Evolutionary conservation across 495 filamentous ascomycete species (phyloP).

Genomic region (Penicillium lagena): DNA sequence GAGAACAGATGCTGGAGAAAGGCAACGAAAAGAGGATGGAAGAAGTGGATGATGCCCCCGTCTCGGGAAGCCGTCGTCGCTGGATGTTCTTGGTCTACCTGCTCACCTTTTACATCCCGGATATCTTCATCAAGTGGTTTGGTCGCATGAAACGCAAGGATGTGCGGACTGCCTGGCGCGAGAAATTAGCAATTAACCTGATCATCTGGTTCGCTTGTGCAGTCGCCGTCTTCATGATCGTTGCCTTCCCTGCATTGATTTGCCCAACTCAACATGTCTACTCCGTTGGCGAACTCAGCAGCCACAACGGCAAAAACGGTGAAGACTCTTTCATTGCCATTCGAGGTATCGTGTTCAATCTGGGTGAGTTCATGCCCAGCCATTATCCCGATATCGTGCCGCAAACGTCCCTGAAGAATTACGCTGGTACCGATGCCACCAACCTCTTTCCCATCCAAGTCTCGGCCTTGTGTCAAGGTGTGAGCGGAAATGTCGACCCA

Average conservation of each 20-base stretch:
- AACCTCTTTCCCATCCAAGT: slow-evolving; percentile 91
- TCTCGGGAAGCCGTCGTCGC: slow-evolving; percentile 77
- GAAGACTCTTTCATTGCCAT: slow-evolving; percentile 65
- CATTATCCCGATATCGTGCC: slow-evolving; percentile 80
- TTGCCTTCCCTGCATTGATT: slow-evolving; percentile 79
- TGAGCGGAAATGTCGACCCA: slow-evolving; percentile 56
- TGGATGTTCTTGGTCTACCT: slow-evolving; percentile 87
- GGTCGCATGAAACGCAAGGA: slow-evolving; percentile 91
- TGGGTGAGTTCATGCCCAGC: slow-evolving; percentile 62
- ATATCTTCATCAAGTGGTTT: slow-evolving; percentile 70
- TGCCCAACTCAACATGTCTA: slow-evolving; percentile 89
- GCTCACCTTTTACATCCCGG: slow-evolving; percentile 81
- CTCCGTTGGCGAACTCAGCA: slow-evolving; percentile 68
- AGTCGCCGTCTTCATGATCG: slow-evolving; percentile 78
- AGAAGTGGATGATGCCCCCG: slow-evolving; percentile 77
- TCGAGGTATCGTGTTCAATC: slow-evolving; percentile 83
- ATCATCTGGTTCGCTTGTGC: slow-evolving; percentile 89
- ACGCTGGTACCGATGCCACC: slow-evolving; percentile 81
- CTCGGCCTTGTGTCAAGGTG: slow-evolving; percentile 80
- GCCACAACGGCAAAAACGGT: slow-evolving; percentile 66
- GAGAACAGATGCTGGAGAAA: slow-evolving; percentile 88
- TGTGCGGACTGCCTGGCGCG: slow-evolving; percentile 89
- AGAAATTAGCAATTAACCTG: slow-evolving; percentile 97
- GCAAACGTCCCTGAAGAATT: slow-evolving; percentile 59
- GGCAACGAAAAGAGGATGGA: slow-evolving; percentile 85